Conservation (phyloP, 345 rosid genomes). For the Anacardium occidentale region DNA sequence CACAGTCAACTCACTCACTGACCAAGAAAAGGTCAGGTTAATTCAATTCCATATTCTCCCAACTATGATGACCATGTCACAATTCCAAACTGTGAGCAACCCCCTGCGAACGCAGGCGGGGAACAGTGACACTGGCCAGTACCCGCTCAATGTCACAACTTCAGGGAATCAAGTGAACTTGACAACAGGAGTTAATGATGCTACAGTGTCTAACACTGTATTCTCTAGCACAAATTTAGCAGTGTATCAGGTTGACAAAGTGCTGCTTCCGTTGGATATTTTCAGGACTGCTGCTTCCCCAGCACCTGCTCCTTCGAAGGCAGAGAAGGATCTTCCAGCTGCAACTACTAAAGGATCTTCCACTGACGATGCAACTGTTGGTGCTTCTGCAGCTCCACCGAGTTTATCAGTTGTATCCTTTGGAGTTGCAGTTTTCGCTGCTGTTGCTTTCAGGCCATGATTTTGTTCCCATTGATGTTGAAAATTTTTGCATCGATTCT, state of each 20-base stretch:
- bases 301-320: slow-evolving; percentile 54
- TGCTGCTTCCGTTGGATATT: slow-evolving; percentile 61
- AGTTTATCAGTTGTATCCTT: slow-evolving; percentile 8
- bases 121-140: slow-evolving; percentile 47
- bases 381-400: slow-evolving; percentile 39
- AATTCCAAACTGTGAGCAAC: slow-evolving; percentile 85
- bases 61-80: slow-evolving; percentile 49
- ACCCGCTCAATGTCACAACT: slow-evolving; percentile 71
- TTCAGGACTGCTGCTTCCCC: slow-evolving; percentile 63
- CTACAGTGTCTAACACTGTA: slow-evolving; percentile 63
- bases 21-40: slow-evolving; percentile 64
- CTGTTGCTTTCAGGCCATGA: slow-evolving; percentile 42
- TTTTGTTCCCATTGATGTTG: slow-evolving; percentile 7
- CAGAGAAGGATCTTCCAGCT: slow-evolving; percentile 48
- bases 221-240: slow-evolving; percentile 55
- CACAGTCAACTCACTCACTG: slow-evolving; percentile 59
- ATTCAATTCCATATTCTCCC: slow-evolving; percentile 85
- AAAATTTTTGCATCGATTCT: slow-evolving; percentile 2
- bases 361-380: slow-evolving; percentile 32
- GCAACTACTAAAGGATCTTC: slow-evolving; percentile 48
- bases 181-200: slow-evolving; percentile 65
- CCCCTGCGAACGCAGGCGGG: slow-evolving; percentile 91
- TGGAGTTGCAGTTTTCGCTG: slow-evolving; percentile 28
- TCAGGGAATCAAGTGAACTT: slow-evolving; percentile 79
- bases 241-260: slow-evolving; percentile 76